Conservation (phyloP, 2,329 filamentous ascomycete species). For the Tolypocladium paradoxum region DNA sequence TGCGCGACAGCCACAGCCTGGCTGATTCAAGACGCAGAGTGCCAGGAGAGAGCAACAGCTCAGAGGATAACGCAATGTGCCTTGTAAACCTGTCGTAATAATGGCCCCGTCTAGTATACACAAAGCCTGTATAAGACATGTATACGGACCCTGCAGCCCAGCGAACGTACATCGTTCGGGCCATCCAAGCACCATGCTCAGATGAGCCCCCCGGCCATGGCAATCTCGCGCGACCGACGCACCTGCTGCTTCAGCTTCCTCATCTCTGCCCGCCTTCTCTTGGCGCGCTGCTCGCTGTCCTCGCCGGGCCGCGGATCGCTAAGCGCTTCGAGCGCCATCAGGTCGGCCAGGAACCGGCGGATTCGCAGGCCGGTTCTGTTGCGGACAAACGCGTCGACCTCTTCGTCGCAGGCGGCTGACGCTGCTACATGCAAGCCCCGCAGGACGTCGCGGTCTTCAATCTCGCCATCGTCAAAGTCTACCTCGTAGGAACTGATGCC, state of each 20-base stretch:
- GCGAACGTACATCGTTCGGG: background rate
- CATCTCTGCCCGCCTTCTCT: conserved; percentile 19
- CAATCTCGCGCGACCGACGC: conserved; percentile 20
- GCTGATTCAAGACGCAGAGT: background rate
- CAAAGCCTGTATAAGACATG: background rate
- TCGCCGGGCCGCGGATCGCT: conserved; percentile 17
- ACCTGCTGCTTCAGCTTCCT: conserved; percentile 24
- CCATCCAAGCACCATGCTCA: background rate
- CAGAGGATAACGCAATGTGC: background rate
- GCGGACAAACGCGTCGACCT: conserved; percentile 40
- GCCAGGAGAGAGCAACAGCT: background rate
- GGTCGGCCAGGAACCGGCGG: conserved; percentile 42
- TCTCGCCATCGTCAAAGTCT: conserved; percentile 25
- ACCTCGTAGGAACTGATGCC: conserved; percentile 9
- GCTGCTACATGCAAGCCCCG: conserved; percentile 44
- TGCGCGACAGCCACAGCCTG: too few relatives aligned
- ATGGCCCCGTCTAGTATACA: background rate
- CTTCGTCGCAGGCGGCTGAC: conserved; percentile 43
- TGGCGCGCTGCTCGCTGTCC: conserved; percentile 13
- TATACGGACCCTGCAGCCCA: background rate
- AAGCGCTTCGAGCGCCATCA: conserved; percentile 39
- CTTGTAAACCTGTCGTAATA: background rate
- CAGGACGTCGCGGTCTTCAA: conserved; percentile 41
- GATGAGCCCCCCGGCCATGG: conserved; percentile 6
- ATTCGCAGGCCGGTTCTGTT: conserved; percentile 41